Conservation (phyloP, 257 asterid genomes). For the Jacaranda copaia region DNA sequence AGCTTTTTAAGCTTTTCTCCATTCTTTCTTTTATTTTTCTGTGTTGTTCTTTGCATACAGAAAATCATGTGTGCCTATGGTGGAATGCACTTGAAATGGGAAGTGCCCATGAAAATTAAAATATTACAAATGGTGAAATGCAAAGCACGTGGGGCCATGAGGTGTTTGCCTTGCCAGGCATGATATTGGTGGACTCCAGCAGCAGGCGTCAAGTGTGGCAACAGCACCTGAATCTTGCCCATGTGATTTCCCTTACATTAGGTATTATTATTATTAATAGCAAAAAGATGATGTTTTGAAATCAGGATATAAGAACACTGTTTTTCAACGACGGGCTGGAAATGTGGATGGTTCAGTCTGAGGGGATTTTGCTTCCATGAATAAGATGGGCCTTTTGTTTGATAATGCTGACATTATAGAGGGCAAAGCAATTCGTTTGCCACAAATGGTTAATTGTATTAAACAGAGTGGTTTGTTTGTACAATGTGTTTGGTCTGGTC, state of each 20-base stretch:
- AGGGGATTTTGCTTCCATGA: background rate
- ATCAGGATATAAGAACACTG: background rate
- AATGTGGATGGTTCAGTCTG: background rate
- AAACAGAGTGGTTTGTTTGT: too few species aligned
- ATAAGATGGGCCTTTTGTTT: background rate
- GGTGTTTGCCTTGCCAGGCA: background rate
- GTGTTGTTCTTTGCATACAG: background rate
- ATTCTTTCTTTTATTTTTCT: too few species aligned
- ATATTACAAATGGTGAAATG: background rate
- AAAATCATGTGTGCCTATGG: background rate
- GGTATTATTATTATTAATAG: background rate
- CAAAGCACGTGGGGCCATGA: slow-evolving; percentile 14
- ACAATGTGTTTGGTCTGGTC: too few species aligned
- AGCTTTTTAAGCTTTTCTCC: background rate
- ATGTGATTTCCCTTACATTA: slow-evolving; percentile 20
- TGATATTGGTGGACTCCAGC: slow-evolving; percentile 13
- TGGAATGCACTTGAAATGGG: background rate
- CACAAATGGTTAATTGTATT: background rate
- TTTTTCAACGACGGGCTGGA: background rate
- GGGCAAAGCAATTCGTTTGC: background rate
- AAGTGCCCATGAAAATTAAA: background rate
- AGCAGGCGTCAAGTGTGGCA: background rate
- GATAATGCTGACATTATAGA: background rate
- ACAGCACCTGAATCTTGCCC: slow-evolving; percentile 19
- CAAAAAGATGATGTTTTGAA: background rate